These are phyloP conservation scores for Annona squamosa DNA, from an alignment of 164 flowering plant species.

Conservation along the genomic window DNA sequence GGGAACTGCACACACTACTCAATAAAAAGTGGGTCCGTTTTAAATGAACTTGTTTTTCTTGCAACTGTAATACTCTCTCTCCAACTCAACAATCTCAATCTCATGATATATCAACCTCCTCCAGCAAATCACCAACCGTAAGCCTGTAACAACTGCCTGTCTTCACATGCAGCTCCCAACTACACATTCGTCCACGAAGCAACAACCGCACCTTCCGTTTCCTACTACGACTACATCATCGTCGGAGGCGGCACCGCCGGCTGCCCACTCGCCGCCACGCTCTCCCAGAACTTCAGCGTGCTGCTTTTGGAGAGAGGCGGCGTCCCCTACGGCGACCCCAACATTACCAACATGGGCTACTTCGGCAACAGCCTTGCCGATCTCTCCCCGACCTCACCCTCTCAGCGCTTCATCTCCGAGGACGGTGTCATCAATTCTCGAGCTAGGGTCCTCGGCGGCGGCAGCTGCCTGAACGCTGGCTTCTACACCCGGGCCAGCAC, in stretches of 20 bases:
- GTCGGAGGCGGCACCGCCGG: constrained; percentile 89
- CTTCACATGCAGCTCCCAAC: constrained; percentile 40
- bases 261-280: constrained; percentile 74
- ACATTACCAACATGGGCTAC: constrained; percentile 29
- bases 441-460: constrained; percentile 73
- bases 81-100: too few species aligned
- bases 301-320: constrained; percentile 70
- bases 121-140: too few species aligned
- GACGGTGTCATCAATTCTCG: constrained; percentile 68
- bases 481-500: constrained; percentile 51
- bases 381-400: constrained; percentile 37
- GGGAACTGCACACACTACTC: too few species aligned
- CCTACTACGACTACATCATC: constrained; percentile 56
- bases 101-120: too few species aligned
- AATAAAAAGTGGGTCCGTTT: too few species aligned
- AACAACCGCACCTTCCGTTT: constrained; percentile 33
- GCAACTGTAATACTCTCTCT: too few species aligned
- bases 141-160: too few species aligned
- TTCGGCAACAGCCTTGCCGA: constrained; percentile 34
- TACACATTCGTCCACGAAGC: constrained; percentile 51
- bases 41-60: too few species aligned
- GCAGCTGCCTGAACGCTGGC: constrained; percentile 68
- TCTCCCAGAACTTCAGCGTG: constrained; percentile 45
- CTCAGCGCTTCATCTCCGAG: constrained; percentile 58
- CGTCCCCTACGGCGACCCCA: constrained; percentile 50